phyloP scores from a whole-genome alignment of 352 stramenopile genomes.

The Globisporangium acanthophoron region DNA sequence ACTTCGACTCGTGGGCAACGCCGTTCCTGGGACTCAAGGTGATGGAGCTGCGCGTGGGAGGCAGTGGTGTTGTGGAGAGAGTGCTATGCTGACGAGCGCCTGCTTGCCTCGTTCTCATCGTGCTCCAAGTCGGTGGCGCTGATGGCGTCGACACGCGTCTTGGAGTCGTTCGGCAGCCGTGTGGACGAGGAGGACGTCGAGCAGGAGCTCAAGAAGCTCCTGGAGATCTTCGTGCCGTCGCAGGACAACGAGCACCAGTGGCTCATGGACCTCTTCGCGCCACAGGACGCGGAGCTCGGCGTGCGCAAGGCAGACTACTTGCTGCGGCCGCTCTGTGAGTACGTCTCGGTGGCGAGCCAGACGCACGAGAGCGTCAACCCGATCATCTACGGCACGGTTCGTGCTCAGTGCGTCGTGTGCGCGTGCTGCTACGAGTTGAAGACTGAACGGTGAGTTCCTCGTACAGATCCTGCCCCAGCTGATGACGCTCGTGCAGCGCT shows the following conservation, averaged over 20 bases:
- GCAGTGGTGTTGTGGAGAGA: neutral
- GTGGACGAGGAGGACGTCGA: slow-evolving; percentile 29
- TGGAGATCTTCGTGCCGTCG: slow-evolving; percentile 32
- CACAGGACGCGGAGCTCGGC: slow-evolving; percentile 16
- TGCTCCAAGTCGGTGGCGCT: slow-evolving; percentile 45
- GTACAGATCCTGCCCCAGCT: slow-evolving; percentile 37
- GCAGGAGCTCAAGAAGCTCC: slow-evolving; percentile 45
- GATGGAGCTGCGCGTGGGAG: too few species aligned
- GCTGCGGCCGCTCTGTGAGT: slow-evolving; percentile 56
- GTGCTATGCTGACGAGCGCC: neutral
- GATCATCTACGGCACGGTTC: slow-evolving; percentile 41
- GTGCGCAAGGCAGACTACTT: slow-evolving; percentile 35
- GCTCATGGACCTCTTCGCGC: slow-evolving; percentile 50
- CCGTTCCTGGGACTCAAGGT: slow-evolving; percentile 47
- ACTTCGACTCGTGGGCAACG: slow-evolving; percentile 41
- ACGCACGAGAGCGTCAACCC: slow-evolving; percentile 37
- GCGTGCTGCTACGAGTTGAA: neutral
- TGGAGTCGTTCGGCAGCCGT: slow-evolving; percentile 60
- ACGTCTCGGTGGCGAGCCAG: slow-evolving; percentile 55
- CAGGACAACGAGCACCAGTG: slow-evolving; percentile 35
- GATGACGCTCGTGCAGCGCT: slow-evolving; percentile 25
- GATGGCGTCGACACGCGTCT: slow-evolving; percentile 53
- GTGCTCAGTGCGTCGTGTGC: neutral
- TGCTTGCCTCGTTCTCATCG: too few species aligned
- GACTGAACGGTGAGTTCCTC: too few species aligned